These are phyloP conservation scores for Alternaria viburni DNA, from an alignment of 2,329 filamentous ascomycete genomes.

Conservation along the genomic window DNA sequence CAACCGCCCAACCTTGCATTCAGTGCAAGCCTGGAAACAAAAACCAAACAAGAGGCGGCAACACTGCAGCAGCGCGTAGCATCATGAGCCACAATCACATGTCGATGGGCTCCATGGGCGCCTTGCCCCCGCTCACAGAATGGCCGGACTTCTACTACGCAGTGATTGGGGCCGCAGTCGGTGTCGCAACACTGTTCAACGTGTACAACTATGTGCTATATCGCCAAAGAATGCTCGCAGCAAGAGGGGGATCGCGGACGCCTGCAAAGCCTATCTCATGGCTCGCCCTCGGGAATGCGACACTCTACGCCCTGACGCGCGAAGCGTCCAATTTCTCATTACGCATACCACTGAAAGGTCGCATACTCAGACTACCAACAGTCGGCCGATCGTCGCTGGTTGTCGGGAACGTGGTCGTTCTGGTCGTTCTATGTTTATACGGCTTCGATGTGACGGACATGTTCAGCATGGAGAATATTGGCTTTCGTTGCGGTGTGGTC, in stretches of 20 bases:
- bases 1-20: background rate
- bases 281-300: conserved; percentile 58
- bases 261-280: conserved; percentile 62
- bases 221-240: conserved; percentile 59
- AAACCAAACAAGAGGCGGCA: conserved; percentile 15
- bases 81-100: conserved; percentile 35
- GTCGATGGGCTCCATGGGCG: conserved; percentile 51
- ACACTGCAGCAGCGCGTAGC: conserved; percentile 6
- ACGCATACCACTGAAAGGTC: conserved; percentile 42
- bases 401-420: conserved; percentile 55
- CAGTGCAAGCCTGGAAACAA: conserved; percentile 1
- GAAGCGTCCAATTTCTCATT: conserved; percentile 59
- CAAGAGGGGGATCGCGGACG: conserved; percentile 45
- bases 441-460: conserved; percentile 58
- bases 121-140: conserved; percentile 53
- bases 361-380: conserved; percentile 49
- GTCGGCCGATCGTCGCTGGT: conserved; percentile 50
- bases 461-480: conserved; percentile 62
- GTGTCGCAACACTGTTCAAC: conserved; percentile 53
- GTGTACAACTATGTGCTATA: conserved; percentile 57
- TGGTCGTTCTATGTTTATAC: conserved; percentile 65
- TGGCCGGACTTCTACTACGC: conserved; percentile 62
- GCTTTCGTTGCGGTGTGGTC: conserved; percentile 62
- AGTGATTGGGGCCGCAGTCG: conserved; percentile 55
- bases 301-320: conserved; percentile 60